Evolutionary conservation across 257 asterid genomes (phyloP).

Genomic region (Nicotiana paniculata): DNA sequence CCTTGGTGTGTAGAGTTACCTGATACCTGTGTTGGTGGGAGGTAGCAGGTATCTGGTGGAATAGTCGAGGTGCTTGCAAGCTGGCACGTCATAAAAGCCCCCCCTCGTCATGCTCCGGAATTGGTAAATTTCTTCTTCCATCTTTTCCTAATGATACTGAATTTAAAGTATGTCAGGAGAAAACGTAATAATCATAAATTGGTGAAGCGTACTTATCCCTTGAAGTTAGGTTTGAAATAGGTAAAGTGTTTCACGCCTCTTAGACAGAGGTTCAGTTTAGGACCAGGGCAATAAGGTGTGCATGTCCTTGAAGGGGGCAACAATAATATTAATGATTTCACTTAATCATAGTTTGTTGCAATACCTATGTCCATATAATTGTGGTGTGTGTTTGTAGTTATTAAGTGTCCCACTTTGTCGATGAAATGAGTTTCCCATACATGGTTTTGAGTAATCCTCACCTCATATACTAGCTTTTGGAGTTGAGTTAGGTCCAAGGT

Average conservation of each 20-base stretch:
- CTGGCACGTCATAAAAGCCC: too few species aligned
- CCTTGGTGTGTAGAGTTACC: too few species aligned
- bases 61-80: too few species aligned
- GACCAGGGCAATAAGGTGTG: not conserved
- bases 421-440: not conserved
- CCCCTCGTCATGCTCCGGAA: conserved; percentile 45
- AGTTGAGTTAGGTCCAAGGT: not conserved
- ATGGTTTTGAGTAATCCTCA: not conserved
- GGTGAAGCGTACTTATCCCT: not conserved
- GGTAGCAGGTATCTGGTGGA: too few species aligned
- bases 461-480: not conserved
- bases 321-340: not conserved
- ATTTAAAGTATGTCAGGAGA: not conserved
- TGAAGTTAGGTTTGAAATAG: not conserved
- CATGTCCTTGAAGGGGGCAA: not conserved
- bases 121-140: conserved; percentile 20
- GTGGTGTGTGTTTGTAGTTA: not conserved
- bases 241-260: not conserved
- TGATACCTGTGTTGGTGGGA: too few species aligned
- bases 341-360: not conserved
- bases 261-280: not conserved
- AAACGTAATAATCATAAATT: not conserved
- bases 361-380: not conserved
- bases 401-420: not conserved
- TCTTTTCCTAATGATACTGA: not conserved